A percentile compares a stretch with the other conserved stretches of the same genome.
These are phyloP conservation scores for Trapa incisa DNA, from an alignment of 345 rosid genomes.

Conservation along the genomic window DNA sequence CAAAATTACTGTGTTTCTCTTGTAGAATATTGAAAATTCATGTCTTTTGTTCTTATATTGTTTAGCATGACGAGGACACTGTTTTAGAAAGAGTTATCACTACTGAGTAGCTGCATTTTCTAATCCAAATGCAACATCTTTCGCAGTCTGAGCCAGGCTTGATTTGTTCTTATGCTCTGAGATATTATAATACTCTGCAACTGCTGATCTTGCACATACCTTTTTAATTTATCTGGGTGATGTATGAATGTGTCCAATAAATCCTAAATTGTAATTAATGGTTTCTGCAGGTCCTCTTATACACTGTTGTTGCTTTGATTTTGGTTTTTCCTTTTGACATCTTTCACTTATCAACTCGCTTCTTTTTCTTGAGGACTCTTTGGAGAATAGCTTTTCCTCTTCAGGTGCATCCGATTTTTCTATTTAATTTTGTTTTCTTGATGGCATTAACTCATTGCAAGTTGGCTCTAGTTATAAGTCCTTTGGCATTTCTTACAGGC, in stretches of 20 bases:
- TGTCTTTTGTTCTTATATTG: background rate
- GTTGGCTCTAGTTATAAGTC: background rate
- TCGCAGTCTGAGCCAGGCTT: background rate
- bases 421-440: background rate
- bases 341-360: slow-evolving; percentile 69
- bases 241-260: background rate
- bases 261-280: slow-evolving; percentile 9
- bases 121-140: background rate
- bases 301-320: slow-evolving; percentile 48
- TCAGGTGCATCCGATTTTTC: slow-evolving; percentile 39
- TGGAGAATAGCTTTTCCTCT: slow-evolving; percentile 81
- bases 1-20: background rate
- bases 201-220: background rate
- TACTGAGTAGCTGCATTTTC: background rate
- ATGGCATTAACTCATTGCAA: background rate
- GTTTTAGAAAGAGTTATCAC: background rate
- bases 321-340: slow-evolving; percentile 78
- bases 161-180: background rate
- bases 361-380: slow-evolving; percentile 73
- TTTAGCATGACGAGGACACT: background rate
- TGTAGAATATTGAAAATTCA: background rate
- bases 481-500: slow-evolving; percentile 29
- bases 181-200: background rate
- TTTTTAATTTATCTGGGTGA: background rate
- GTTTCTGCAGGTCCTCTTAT: slow-evolving; percentile 63